Conservation (phyloP, 2,329 filamentous ascomycete species). For the Stagonosporopsis chrysanthemi region DNA sequence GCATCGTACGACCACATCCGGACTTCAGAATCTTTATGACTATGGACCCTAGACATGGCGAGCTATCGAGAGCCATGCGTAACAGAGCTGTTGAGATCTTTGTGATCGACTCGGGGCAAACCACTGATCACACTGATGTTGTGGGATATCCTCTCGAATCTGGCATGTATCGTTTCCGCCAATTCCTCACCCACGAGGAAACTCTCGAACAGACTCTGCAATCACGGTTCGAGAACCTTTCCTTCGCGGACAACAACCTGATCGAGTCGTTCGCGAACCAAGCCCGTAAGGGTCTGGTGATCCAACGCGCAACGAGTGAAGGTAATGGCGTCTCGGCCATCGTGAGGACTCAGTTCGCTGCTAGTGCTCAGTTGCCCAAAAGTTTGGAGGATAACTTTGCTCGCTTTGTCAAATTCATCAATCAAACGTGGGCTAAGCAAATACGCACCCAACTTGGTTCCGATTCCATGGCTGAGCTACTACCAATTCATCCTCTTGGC, state of each 20-base stretch:
- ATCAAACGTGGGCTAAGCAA: slow-evolving; percentile 29
- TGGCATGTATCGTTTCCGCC: slow-evolving; percentile 49
- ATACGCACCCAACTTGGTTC: slow-evolving; percentile 10
- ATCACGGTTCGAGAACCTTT: slow-evolving; percentile 47
- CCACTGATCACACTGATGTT: neutral
- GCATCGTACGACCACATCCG: slow-evolving; percentile 80
- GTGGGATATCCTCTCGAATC: slow-evolving; percentile 49
- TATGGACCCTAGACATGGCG: slow-evolving; percentile 88
- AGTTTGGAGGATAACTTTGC: slow-evolving; percentile 10
- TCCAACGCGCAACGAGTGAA: neutral
- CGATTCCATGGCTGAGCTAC: slow-evolving; percentile 27
- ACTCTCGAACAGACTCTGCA: slow-evolving; percentile 22
- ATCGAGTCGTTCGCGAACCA: slow-evolving; percentile 44
- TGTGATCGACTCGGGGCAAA: slow-evolving; percentile 54
- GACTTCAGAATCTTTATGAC: slow-evolving; percentile 94
- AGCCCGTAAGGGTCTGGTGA: slow-evolving; percentile 26
- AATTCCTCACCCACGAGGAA: slow-evolving; percentile 27
- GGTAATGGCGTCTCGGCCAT: slow-evolving; percentile 8
- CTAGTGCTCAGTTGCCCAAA: neutral
- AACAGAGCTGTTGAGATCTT: slow-evolving; percentile 93
- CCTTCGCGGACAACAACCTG: slow-evolving; percentile 38
- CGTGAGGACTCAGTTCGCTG: neutral
- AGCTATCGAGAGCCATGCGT: slow-evolving; percentile 94
- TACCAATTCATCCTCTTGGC: slow-evolving; percentile 55
- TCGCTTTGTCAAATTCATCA: slow-evolving; percentile 45